Base-by-base conservation (phyloP, 2,329 filamentous ascomycete species). In the Aspergillus costaricaensis region DNA sequence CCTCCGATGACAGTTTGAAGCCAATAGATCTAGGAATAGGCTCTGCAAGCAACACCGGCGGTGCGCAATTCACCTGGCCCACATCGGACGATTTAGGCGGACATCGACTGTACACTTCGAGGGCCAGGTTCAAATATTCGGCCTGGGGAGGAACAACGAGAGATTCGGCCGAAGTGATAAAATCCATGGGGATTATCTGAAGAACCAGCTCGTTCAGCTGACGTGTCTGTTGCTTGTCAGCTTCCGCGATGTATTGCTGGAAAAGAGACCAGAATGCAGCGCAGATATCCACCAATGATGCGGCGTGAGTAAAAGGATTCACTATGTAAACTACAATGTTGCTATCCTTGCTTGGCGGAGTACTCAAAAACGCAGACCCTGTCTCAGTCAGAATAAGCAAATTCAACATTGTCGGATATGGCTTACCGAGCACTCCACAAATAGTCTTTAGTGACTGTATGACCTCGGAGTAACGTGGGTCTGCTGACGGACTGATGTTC, bases 301-400 rank as follows among this genome's bases (percentile, higher is more conserved):
- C 75, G 21, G 79, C 73, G 51, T 76, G 73, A 5, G 75, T 69
- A 59, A 86, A 86, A 1, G 85, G 83, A 65, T 86, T 83, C 53
- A 88, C 70, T 58, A 88, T 82, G 68, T 86, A 88, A 50, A 88
- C 76, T 36, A 88, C 81, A 48, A 84, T 77, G 62, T 77, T 83
- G 53, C 43, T 55, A 14, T 77, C 72, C 9, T 69, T 70, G 32
- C 64, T 70, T 12, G 71, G 66, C 15, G 75, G 62, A 27, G 70
- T 64, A 39, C 73, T 72, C 2, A 75, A 68, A 23, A 81, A 67
- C 52, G 74, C 70, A 14, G 62, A 67, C 19, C 76, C 78, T 78
- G 30, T n/a, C 17, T 57, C 71, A n/a, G 30, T 38, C 58, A 17
- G 17, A 27, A 27, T 23, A 19, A 47, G 32, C 15, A 8, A 27